Evolutionary conservation across 2,329 filamentous ascomycete genomes (phyloP), one percentile per base, ranked within the genome.

Genomic region (Chaetothyriales sp.): DNA sequence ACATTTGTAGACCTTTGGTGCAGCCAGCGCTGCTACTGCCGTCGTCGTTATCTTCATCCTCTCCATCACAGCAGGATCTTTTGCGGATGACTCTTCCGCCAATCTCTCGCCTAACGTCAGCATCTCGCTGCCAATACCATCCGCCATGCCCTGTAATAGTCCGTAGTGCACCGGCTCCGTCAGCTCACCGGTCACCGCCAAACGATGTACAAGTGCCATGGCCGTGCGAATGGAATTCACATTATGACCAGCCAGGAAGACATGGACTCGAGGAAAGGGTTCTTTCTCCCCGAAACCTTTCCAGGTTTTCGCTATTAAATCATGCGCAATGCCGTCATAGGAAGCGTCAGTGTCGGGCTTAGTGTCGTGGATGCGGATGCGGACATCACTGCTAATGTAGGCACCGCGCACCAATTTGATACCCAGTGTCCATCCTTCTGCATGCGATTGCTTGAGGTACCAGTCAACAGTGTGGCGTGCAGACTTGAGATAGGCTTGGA

Each of bases 91-190:
- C n/a, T n/a, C n/a, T n/a, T n/a, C n/a, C n/a, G n/a, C n/a, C n/a
- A n/a, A n/a, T n/a, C n/a, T 28, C 43, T 51, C 49, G 25, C 25
- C 44, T 15, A 22, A 22, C 47, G 67, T 67, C 29, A 51, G 18
- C 1, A 81, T 68, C 40, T 74, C 71, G 58, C 76, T 76, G 52
- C 83, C 88, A 50, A 97, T 81, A 65, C 95, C 89, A 61, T 97
- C 90, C 1, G 90, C 90, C 90, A 97, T 97, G 43, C 90, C 89
- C 71, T 90, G 85, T 1, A 95, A 77, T 70, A 95, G 89, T 2
- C 85, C 85, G 65, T 86, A 89, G 33, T 71, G 69, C 2, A 79
- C 67, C 15, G 75, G 70, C 46, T 70, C 65, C 43, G 66, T 46
- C 44, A 65, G 63, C 57, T 70, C 65, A 37, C 74, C 74, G 2